phyloP scores from a whole-genome alignment of 106 monocot species.

The Dendrobium nobile region DNA sequence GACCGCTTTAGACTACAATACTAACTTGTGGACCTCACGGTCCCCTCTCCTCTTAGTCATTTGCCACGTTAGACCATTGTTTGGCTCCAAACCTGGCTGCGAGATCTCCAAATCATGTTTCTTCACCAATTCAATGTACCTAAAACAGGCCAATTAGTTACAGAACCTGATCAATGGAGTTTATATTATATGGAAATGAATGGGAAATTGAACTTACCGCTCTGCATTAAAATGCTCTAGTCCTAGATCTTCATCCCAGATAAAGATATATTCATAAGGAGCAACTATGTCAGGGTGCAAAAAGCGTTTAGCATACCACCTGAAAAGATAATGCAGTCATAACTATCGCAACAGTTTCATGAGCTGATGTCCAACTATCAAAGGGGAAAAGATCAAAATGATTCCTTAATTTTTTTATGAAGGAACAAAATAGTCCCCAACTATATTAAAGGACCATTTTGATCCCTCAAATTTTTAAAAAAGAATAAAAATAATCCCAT shows the following conservation, averaged over 20 bases:
- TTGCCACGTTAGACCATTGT: constrained; percentile 37
- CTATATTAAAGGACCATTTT: too few species aligned
- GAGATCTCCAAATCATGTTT: constrained; percentile 53
- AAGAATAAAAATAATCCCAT: too few species aligned
- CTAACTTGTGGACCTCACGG: constrained; percentile 45
- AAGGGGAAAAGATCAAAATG: too few species aligned
- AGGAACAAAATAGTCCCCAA: too few species aligned
- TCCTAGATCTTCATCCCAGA: constrained; percentile 84
- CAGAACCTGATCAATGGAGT: background rate
- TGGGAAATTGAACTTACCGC: constrained; percentile 17
- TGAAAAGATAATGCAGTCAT: constrained; percentile 10
- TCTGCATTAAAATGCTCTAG: constrained; percentile 65
- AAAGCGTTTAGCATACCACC: constrained; percentile 84
- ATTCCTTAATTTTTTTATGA: too few species aligned
- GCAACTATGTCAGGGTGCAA: constrained; percentile 71
- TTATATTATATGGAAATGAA: background rate
- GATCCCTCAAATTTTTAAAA: too few species aligned
- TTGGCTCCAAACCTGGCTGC: constrained; percentile 45
- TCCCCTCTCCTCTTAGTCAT: constrained; percentile 44
- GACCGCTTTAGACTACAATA: background rate
- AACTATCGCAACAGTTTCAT: background rate
- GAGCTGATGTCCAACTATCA: too few species aligned
- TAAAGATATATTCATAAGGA: constrained; percentile 68
- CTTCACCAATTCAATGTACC: constrained; percentile 43
- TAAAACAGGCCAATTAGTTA: constrained; percentile 1